phyloP scores from a whole-genome alignment of 768 basidiomycete species.

The Mycena latifolia region DNA sequence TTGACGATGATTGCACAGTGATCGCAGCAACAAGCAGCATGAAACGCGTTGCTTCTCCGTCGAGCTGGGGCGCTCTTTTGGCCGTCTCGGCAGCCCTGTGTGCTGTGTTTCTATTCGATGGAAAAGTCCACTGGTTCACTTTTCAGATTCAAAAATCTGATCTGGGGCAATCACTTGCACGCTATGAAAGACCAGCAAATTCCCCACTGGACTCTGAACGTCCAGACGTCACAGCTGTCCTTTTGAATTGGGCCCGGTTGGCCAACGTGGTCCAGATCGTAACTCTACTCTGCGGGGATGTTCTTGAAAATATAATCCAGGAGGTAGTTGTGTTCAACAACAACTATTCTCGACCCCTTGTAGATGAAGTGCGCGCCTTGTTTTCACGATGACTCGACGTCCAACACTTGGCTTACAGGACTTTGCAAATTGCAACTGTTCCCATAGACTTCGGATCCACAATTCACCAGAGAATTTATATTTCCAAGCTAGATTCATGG shows the following conservation, averaged over 20 bases:
- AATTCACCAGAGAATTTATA: constrained; percentile 70
- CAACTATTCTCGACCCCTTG: constrained; percentile 57
- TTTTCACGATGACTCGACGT: constrained; percentile 1
- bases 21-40: constrained; percentile 11
- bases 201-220: no score
- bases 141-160: constrained; percentile 20
- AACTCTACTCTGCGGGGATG: constrained; percentile 61
- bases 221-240: constrained; percentile 64
- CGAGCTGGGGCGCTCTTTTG: not conserved
- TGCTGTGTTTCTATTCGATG: constrained; percentile 5
- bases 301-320: constrained; percentile 57
- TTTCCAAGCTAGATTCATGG: constrained; percentile 73
- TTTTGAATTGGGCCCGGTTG: constrained; percentile 78
- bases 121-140: not conserved
- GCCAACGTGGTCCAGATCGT: constrained; percentile 70
- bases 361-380: constrained; percentile 52
- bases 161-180: no score
- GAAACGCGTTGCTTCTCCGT: not conserved
- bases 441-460: constrained; percentile 61
- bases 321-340: constrained; percentile 76
- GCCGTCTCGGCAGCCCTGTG: constrained; percentile 8
- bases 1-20: not conserved
- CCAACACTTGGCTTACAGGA: constrained; percentile 44
- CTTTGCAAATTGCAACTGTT: constrained; percentile 57
- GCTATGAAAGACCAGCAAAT: no score